Conservation (phyloP, 148 eudicot genomes). For the Chenopodium formosanum region DNA sequence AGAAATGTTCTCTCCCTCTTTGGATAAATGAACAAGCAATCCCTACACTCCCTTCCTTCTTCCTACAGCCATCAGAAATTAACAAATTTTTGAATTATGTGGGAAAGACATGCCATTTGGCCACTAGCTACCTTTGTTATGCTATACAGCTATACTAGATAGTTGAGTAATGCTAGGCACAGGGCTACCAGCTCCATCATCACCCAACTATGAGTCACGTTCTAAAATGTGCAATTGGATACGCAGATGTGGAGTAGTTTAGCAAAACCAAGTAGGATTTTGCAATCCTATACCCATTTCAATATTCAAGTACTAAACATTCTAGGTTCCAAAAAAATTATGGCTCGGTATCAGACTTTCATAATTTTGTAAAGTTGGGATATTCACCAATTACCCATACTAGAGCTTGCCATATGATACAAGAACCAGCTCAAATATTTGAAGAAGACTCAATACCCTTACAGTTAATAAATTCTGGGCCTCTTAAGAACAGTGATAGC, state of each 20-base stretch:
- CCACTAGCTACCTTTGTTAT: not conserved
- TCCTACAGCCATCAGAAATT: not conserved
- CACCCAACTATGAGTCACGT: not conserved
- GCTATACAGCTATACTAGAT: not conserved
- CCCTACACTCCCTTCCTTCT: not conserved
- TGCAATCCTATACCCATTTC: not conserved
- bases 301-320: not conserved
- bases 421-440: not conserved
- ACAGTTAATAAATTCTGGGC: not conserved
- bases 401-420: not conserved
- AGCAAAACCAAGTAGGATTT: not conserved
- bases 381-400: not conserved
- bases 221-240: not conserved
- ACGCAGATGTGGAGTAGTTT: not conserved
- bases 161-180: not conserved
- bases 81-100: not conserved
- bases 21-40: not conserved
- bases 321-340: not conserved
- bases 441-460: not conserved
- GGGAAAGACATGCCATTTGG: not conserved
- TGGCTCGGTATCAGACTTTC: not conserved
- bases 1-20: not conserved
- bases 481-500: not conserved
- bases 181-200: not conserved
- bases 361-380: not conserved